These are phyloP conservation scores for Mrakiaceae sp. DNA, from an alignment of 1,284 basidiomycete genomes.

Conservation along the genomic window DNA sequence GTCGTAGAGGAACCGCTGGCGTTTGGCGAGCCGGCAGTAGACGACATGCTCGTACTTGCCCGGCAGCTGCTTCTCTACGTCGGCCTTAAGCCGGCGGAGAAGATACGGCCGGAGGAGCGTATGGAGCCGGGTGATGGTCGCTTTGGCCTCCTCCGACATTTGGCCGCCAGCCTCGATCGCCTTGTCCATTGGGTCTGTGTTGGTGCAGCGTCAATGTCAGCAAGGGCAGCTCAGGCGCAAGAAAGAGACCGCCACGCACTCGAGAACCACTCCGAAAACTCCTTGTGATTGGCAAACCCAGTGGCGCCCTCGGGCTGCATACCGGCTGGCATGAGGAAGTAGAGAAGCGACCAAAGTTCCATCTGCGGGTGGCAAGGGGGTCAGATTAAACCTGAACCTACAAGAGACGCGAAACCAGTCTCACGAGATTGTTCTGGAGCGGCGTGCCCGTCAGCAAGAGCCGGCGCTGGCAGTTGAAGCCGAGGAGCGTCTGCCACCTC, in stretches of 20 bases:
- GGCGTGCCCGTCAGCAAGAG: conserved; percentile 85
- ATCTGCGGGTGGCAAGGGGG: conserved; percentile 37
- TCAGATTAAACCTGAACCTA: not conserved
- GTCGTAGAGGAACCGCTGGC: conserved; percentile 93
- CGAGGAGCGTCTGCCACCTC: conserved; percentile 77
- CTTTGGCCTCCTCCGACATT: conserved; percentile 72
- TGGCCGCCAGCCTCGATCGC: conserved; percentile 77
- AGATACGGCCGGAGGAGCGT: conserved; percentile 87
- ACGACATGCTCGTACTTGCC: conserved; percentile 92
- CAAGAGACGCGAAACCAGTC: not conserved
- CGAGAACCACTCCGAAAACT: conserved; percentile 95
- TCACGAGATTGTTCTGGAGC: conserved; percentile 51
- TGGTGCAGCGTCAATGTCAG: not conserved
- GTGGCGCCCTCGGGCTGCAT: conserved; percentile 43
- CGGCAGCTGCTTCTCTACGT: conserved; percentile 92
- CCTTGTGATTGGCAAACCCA: conserved; percentile 83
- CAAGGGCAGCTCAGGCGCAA: too few relatives aligned
- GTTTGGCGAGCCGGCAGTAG: conserved; percentile 81
- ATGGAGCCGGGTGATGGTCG: conserved; percentile 81
- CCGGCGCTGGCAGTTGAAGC: conserved; percentile 73
- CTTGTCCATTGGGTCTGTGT: conserved; percentile 75
- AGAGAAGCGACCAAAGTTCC: conserved; percentile 87
- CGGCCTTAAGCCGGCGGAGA: conserved; percentile 83
- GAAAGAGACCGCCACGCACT: conserved; percentile 45
- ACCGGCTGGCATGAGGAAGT: conserved; percentile 83